Evolutionary conservation across 2,329 filamentous ascomycete species (phyloP).

Genomic region (Colletotrichum chrysophilum): DNA sequence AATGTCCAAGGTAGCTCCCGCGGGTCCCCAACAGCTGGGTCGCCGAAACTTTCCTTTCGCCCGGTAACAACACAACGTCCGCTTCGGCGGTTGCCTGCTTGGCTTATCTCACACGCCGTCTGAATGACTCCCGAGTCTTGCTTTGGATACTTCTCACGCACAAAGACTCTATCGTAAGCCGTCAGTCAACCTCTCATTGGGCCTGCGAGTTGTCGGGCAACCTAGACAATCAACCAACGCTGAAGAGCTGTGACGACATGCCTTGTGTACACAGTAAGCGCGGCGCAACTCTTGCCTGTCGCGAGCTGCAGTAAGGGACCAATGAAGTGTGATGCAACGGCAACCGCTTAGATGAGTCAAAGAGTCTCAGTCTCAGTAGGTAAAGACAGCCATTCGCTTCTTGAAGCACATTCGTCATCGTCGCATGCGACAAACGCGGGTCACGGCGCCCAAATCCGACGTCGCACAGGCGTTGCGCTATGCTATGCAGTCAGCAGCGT

Average conservation of each 20-base stretch:
- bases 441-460: background rate
- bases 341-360: background rate
- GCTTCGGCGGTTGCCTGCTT: background rate
- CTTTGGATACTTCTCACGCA: background rate
- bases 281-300: background rate
- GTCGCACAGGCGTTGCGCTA: background rate
- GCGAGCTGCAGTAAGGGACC: background rate
- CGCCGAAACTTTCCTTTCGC: background rate
- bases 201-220: background rate
- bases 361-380: background rate
- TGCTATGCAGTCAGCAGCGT: background rate
- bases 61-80: background rate
- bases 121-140: background rate
- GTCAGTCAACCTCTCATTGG: background rate
- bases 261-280: background rate
- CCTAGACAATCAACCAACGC: background rate
- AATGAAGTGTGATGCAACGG: background rate
- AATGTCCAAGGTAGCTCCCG: background rate
- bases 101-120: background rate
- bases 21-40: background rate
- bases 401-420: background rate
- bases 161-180: background rate
- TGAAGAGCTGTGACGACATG: background rate
- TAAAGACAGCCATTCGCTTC: background rate
- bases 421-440: background rate